Evolutionary conservation across 768 basidiomycete species (phyloP).

Genomic region (Strobilomyces echinocephalus): DNA sequence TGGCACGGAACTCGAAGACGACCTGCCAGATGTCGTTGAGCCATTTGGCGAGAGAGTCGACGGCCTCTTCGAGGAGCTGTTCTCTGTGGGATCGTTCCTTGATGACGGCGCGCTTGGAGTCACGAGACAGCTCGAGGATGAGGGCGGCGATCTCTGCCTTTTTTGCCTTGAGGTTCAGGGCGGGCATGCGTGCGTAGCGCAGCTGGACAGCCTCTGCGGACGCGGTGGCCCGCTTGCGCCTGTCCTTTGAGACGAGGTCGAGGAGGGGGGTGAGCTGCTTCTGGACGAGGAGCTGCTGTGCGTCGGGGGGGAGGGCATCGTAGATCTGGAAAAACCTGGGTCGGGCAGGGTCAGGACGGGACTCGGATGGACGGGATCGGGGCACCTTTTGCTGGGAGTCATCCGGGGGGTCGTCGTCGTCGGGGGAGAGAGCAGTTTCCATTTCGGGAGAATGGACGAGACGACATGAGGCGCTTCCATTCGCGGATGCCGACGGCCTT

Average conservation of each 20-base stretch:
- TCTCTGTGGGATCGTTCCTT: conserved; percentile 51
- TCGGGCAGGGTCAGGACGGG: too few relatives aligned
- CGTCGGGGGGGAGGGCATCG: conserved; percentile 50
- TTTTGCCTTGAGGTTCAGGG: conserved; percentile 49
- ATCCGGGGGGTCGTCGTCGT: neutral
- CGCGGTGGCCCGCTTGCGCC: conserved; percentile 35
- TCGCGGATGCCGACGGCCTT: conserved; percentile 35
- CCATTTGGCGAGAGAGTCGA: conserved; percentile 55
- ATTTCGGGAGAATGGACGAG: conserved; percentile 18
- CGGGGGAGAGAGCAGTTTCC: conserved; percentile 15
- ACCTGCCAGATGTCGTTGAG: conserved; percentile 59
- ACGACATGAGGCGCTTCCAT: conserved; percentile 41
- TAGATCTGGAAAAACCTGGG: conserved; percentile 45
- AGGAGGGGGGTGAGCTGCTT: conserved; percentile 48
- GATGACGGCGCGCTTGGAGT: conserved; percentile 48
- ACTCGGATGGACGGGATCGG: too few relatives aligned
- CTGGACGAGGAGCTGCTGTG: conserved; percentile 45
- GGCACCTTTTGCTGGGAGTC: neutral
- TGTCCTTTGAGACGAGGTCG: conserved; percentile 37
- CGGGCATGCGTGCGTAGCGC: conserved; percentile 40
- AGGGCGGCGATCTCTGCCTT: conserved; percentile 50
- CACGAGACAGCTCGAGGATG: conserved; percentile 48
- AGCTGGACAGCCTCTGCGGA: conserved; percentile 39
- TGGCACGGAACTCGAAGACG: conserved; percentile 52
- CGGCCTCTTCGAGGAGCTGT: conserved; percentile 51